Evolutionary conservation across 306 rosid genomes (phyloP).

Genomic region (Spatholobus suberectus): DNA sequence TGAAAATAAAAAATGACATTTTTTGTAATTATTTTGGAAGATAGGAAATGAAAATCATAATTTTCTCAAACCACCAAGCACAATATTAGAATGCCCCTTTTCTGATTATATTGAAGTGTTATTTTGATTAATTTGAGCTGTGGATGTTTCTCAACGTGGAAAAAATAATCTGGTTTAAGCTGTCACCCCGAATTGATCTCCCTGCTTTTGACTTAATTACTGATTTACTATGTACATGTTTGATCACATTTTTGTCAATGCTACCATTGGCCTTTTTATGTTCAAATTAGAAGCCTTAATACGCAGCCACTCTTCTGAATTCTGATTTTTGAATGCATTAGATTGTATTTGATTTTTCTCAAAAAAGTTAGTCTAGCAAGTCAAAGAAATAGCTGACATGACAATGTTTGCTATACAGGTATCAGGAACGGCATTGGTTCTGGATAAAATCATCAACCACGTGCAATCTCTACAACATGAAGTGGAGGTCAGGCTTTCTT

Average conservation of each 20-base stretch:
- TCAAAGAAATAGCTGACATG: conserved; percentile 30
- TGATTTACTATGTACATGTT: not conserved
- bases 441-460: conserved; percentile 96
- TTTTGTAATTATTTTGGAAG: not conserved
- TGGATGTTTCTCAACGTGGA: not conserved
- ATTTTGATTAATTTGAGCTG: conserved; percentile 1
- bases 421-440: conserved; percentile 90
- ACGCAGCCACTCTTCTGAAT: not conserved
- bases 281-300: conserved; percentile 1
- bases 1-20: not conserved
- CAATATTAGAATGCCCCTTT: not conserved
- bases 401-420: conserved; percentile 62
- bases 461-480: conserved; percentile 91
- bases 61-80: not conserved
- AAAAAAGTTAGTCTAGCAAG: conserved; percentile 13
- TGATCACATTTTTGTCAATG: not conserved
- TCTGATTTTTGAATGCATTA: not conserved
- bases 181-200: not conserved
- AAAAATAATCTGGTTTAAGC: conserved; percentile 1
- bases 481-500: conserved; percentile 88
- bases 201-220: not conserved
- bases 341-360: conserved; percentile 25
- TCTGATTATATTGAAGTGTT: not conserved
- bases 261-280: not conserved
- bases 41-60: not conserved